phyloP scores from a whole-genome alignment of 2,329 filamentous ascomycete genomes.

The Thielaviopsis euricoi region DNA sequence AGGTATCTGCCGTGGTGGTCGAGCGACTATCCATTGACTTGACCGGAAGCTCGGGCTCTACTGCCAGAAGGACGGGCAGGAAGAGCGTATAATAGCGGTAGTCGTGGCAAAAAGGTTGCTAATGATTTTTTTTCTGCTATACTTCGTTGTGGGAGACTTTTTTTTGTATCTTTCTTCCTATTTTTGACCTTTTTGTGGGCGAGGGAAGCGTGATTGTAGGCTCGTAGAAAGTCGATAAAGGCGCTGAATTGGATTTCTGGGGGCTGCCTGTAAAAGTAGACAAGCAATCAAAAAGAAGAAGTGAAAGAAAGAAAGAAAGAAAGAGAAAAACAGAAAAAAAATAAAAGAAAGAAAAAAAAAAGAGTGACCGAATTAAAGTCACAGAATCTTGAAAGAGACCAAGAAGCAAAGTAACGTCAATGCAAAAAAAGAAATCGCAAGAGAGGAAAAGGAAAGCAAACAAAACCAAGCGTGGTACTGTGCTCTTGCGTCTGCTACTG shows the following conservation, averaged over 20 bases:
- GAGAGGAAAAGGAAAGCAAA: no score
- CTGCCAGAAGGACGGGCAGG: constrained; percentile 12
- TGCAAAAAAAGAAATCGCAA: no score
- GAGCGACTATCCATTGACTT: constrained; percentile 35
- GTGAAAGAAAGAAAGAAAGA: background rate
- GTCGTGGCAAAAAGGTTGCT: background rate
- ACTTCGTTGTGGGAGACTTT: background rate
- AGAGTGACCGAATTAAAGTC: background rate
- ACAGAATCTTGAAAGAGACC: no score
- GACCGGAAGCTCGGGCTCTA: constrained; percentile 17
- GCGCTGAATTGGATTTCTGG: background rate
- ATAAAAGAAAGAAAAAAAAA: background rate
- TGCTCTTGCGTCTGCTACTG: no score
- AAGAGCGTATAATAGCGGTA: constrained; percentile 1
- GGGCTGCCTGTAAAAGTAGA: background rate
- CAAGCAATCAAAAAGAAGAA: background rate
- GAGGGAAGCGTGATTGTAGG: background rate
- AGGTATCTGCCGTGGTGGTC: constrained; percentile 32
- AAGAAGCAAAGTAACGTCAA: no score
- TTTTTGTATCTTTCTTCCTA: background rate
- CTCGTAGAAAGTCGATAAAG: background rate
- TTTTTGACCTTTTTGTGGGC: background rate
- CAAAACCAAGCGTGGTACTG: no score
- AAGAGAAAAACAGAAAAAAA: background rate
- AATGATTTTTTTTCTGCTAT: no score